phyloP scores from a whole-genome alignment of 148 eudicot genomes.

The Beta vulgaris region DNA sequence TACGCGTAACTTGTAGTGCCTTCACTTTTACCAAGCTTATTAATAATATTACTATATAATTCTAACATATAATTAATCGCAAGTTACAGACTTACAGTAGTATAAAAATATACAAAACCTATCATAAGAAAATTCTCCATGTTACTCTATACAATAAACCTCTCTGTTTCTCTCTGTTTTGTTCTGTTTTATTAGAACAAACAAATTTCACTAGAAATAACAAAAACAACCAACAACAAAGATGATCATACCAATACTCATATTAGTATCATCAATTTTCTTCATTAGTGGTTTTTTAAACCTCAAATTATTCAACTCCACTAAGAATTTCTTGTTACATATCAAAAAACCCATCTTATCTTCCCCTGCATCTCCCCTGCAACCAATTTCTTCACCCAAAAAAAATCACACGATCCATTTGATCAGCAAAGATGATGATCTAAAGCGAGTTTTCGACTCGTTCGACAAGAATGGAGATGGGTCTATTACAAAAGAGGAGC shows the following conservation, averaged over 20 bases:
- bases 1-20: conserved; percentile 19
- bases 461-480: conserved; percentile 85
- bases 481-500: conserved; percentile 62
- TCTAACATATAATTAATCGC: background rate
- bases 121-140: background rate
- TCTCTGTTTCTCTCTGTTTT: conserved; percentile 9
- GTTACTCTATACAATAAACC: background rate
- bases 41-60: background rate
- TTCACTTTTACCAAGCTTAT: background rate
- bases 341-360: conserved; percentile 7
- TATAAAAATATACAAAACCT: background rate
- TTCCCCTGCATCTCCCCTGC: background rate
- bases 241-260: conserved; percentile 23
- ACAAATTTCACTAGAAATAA: no score
- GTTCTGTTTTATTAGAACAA: background rate
- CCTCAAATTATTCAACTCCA: conserved; percentile 20
- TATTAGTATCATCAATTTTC: conserved; percentile 20
- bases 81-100: background rate
- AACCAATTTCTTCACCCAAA: background rate
- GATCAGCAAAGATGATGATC: conserved; percentile 19
- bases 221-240: background rate
- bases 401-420: background rate
- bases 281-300: conserved; percentile 19
- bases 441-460: conserved; percentile 53
- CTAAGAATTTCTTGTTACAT: conserved; percentile 29